Percentiles rank a stretch among this genome's conserved stretches.
Conservation (phyloP, 2,329 filamentous ascomycete genomes). For the Pochonia chlamydosporia region DNA sequence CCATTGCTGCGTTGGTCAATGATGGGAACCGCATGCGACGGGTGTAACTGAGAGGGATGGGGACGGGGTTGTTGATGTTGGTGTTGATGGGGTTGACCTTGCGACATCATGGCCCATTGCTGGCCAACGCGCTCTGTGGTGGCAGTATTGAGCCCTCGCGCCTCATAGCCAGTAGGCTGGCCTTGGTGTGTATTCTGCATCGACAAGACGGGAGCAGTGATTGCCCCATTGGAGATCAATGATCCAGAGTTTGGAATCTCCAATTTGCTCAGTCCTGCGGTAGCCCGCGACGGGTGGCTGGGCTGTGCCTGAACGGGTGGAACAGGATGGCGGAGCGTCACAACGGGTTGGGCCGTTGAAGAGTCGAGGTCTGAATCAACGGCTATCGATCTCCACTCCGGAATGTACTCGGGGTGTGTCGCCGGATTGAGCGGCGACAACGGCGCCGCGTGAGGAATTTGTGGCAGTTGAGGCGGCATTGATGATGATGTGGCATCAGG, state of each 20-base stretch:
- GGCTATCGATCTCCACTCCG: background rate
- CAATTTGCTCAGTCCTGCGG: constrained; percentile 9
- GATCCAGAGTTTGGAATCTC: constrained; percentile 9
- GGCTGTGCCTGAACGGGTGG: constrained; percentile 1
- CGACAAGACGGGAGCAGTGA: background rate
- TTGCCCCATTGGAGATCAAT: background rate
- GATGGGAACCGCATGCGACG: background rate
- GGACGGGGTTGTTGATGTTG: background rate
- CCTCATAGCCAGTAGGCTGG: background rate
- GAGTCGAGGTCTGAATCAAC: background rate
- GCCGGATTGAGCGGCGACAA: constrained; percentile 9
- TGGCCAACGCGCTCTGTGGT: constrained; percentile 11
- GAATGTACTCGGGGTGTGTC: background rate
- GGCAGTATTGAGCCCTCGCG: background rate
- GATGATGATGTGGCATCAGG: constrained; percentile 4
- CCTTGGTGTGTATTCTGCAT: background rate
- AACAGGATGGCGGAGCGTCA: background rate
- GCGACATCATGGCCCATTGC: constrained; percentile 27
- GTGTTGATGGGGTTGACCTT: constrained; percentile 11
- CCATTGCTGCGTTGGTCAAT: background rate
- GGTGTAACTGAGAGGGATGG: background rate
- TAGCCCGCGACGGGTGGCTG: constrained; percentile 6
- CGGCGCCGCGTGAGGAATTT: constrained; percentile 4
- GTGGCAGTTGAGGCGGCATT: constrained; percentile 6
- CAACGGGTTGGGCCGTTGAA: background rate